Evolutionary conservation across 768 basidiomycete genomes (phyloP), one percentile per base, ranked within the genome.

Genomic region (Coprinopsis cinerea): DNA sequence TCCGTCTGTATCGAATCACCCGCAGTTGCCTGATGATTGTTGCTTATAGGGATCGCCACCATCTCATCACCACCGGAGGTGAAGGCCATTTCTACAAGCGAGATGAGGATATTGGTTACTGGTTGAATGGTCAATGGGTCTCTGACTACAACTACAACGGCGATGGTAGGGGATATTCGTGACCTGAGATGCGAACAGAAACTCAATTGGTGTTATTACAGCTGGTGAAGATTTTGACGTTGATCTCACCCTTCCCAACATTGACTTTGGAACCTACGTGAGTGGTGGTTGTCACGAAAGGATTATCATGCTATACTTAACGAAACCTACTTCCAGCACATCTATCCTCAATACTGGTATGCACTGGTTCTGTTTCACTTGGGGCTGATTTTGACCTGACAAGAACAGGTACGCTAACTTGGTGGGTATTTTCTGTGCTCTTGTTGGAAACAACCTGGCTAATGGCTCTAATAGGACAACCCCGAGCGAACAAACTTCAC

Each of bases 81-180:
- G 78, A 80, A 60, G 79, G 79, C 1, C 76, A 77, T 15, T 79
- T 81, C 59, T 76, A 66, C 56, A 67, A 68, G 39, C 20, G 44
- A 13, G 47, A 59, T 41, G 56, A 69, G n/a, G 64, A 70, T 5
- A 64, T 62, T 22, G 61, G 63, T 20, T 74, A 66, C 51, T 78
- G 73, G 73, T 64, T 60, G 49, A 63, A 78, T 55, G 71, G 73
- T 2, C 59, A 62, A 3, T 68, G 72, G 10, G 63, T 70, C 44
- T 71, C 71, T 26, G 78, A 82, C 51, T 78, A 77, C 57, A 80
- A 79, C 54, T 79, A 74, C 63, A 75, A 81, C 44, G 78, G 79
- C 0, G 67, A 77, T 71, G 75, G 75, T 76, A 26, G 2, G 49
- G 48, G 20, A 32, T 23, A 2, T n/a, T 17, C 48, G 10, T 4